Base-by-base conservation (phyloP, 1,139 yeast genomes). In the Kazachstania sp. region DNA sequence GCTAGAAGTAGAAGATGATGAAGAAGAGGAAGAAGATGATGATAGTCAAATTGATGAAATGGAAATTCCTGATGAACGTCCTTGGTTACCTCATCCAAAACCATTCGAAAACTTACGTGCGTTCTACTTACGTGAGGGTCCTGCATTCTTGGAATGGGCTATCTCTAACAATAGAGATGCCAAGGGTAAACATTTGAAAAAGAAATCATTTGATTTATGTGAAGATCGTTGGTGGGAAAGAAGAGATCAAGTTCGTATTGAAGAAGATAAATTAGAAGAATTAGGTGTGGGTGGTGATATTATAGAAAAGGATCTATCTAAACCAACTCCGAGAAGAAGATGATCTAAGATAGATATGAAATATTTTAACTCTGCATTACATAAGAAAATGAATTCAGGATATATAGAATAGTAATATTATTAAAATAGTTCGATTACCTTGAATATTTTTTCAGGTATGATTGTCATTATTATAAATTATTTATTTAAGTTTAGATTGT, bases 171-270 rank as follows among this genome's bases (percentile, higher is more conserved):
- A 86, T 56, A 75, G 86, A 57, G 92, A 86, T 49, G 82, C 87
- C 13, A 78, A 95, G 58, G 97, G 96, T 47, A 92, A 92, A 65
- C 83, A 86, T 59, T 75, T 92, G 65, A 88, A 90, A 70, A 83
- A 85, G 51, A 84, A 86, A 38, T 85, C 97, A 0, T 92, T 92
- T 64, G 97, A 88, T 56, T 69, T 90, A 51, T 84, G 95, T 65
- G 95, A 90, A 67, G 94, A 83, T 54, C 78, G 97, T 70, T 92
- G 95, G 94, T 92, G 97, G 97, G 97, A 92, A 64, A 83, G 97
- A 71, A 81, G 97, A 70, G 97, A 92, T 61, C 94, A 83, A 58
- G 82, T 90, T 23, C 81, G 95, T 61, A 75, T 80, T 38, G 86
- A 87, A 42, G 98, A 92, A 68, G 97, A 90, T 58, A 79, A 79